phyloP scores from a whole-genome alignment of 257 asterid species.

The Solanum sitiens region DNA sequence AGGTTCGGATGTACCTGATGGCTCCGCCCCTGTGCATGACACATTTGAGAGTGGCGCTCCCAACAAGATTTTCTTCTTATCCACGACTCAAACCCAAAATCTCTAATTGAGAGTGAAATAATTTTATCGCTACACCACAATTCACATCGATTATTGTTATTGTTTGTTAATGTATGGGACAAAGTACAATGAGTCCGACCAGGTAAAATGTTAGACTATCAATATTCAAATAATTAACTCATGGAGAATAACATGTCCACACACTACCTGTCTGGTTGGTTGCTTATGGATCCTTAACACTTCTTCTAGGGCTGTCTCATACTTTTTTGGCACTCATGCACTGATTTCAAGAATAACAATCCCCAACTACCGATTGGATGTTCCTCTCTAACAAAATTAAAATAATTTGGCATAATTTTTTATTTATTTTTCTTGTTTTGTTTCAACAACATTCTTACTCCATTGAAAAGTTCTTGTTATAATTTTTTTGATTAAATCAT shows the following conservation, averaged over 20 bases:
- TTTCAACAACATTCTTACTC: neutral
- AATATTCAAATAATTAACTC: neutral
- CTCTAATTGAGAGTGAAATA: too few relatives aligned
- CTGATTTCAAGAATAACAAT: neutral
- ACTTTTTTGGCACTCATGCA: neutral
- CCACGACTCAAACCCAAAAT: rapidly evolving
- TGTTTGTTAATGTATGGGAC: neutral
- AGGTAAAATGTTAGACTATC: neutral
- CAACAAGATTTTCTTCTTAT: too few relatives aligned
- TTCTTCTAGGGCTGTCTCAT: neutral
- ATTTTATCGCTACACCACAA: too few relatives aligned
- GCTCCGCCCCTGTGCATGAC: too few relatives aligned
- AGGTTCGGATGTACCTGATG: too few relatives aligned
- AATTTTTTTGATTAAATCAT: neutral
- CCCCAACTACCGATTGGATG: neutral
- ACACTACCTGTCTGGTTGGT: neutral
- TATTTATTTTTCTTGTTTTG: neutral
- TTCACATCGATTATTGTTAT: neutral
- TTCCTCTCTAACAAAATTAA: neutral
- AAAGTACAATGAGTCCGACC: neutral
- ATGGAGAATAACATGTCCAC: neutral
- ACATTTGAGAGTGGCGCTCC: too few relatives aligned
- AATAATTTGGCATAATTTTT: neutral
- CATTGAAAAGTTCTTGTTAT: neutral
- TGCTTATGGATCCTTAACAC: neutral